Evolutionary conservation across 169 alveolate species (phyloP).

Genomic region (Perkinsus marinus): DNA sequence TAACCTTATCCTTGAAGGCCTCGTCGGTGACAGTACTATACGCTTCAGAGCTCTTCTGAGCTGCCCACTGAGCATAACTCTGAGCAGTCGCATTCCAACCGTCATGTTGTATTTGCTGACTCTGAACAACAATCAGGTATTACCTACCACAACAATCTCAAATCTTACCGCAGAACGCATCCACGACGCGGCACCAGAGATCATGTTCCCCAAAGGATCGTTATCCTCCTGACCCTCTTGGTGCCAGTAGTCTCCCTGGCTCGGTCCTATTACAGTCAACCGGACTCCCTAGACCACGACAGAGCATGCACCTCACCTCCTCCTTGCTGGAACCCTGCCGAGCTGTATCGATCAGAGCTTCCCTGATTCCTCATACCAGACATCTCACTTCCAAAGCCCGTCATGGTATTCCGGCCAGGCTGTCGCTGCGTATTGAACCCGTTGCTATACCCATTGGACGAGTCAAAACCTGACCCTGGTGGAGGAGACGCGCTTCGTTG

Average conservation of each 20-base stretch:
- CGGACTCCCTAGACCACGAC: too few relatives aligned
- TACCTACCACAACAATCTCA: background rate
- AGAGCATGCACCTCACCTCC: too few relatives aligned
- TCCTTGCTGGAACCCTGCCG: background rate
- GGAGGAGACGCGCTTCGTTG: background rate
- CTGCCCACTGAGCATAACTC: background rate
- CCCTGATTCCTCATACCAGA: background rate
- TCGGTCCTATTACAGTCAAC: background rate
- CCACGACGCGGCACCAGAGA: background rate
- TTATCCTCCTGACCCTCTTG: background rate
- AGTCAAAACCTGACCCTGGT: background rate
- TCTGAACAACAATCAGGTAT: background rate
- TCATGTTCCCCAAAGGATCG: background rate
- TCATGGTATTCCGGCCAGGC: background rate
- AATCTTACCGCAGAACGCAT: background rate
- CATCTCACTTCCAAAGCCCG: background rate
- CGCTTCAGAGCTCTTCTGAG: background rate
- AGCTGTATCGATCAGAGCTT: background rate
- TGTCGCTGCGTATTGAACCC: background rate
- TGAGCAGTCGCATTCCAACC: background rate
- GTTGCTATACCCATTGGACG: background rate
- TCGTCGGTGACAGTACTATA: background rate
- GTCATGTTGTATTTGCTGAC: background rate
- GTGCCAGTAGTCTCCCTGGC: background rate
- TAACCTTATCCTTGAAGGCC: background rate